These are phyloP conservation scores for Nannochloropsis salina DNA, from an alignment of 108 stramenopile species.

Conservation along the genomic window DNA sequence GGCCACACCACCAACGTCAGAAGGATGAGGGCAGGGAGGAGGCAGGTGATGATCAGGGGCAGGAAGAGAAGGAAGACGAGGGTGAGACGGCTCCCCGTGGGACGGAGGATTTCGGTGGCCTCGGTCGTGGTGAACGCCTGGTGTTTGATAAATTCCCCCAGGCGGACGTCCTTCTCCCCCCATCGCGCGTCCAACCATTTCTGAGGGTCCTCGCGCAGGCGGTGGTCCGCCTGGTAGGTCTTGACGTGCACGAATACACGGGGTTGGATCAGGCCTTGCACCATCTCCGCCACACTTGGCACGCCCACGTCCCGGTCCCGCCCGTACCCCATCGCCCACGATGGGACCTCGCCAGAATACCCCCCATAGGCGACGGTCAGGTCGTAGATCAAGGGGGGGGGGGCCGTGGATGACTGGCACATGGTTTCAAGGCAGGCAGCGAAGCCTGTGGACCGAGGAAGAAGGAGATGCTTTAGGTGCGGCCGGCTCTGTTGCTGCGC, in stretches of 20 bases:
- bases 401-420: background rate
- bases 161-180: conserved; percentile 51
- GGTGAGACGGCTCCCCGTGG: background rate
- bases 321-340: conserved; percentile 49
- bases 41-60: background rate
- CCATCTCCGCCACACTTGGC: conserved; percentile 38
- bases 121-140: conserved; percentile 30
- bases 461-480: conserved; percentile 41
- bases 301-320: conserved; percentile 43
- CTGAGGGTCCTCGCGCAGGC: background rate
- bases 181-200: conserved; percentile 26
- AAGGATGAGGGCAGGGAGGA: background rate
- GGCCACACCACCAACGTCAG: conserved; percentile 9
- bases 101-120: background rate
- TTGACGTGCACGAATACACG: conserved; percentile 48
- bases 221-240: conserved; percentile 31
- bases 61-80: background rate
- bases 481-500: conserved; percentile 48
- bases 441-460: conserved; percentile 53
- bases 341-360: conserved; percentile 49
- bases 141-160: conserved; percentile 40
- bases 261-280: conserved; percentile 29
- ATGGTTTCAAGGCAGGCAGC: conserved; percentile 33
- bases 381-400: conserved; percentile 41
- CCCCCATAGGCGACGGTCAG: conserved; percentile 50